These are phyloP conservation scores for Azolla pinnata DNA, from an alignment of 75 land plant species.

Conservation along the genomic window DNA sequence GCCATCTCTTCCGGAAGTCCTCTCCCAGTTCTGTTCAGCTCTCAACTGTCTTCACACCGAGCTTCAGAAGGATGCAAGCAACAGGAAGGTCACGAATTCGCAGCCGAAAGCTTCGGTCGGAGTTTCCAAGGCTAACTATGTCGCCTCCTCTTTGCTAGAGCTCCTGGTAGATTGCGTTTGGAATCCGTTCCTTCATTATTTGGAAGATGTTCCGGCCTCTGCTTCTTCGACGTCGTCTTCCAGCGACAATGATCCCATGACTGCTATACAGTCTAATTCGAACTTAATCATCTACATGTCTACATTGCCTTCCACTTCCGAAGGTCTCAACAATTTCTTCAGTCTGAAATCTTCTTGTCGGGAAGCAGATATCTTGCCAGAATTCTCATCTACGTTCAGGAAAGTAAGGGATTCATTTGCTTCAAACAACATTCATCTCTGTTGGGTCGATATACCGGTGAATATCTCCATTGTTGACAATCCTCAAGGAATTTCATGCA, in stretches of 20 bases:
- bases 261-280: constrained; percentile 12
- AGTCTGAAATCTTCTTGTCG: constrained; percentile 11
- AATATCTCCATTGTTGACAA: constrained; percentile 2
- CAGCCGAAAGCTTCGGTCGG: background rate
- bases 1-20: constrained; percentile 15
- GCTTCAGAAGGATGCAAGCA: constrained; percentile 4
- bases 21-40: constrained; percentile 2
- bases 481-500: background rate
- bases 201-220: constrained; percentile 9
- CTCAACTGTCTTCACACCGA: constrained; percentile 5
- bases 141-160: constrained; percentile 45
- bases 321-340: constrained; percentile 24
- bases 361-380: constrained; percentile 10
- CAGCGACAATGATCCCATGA: background rate
- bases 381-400: constrained; percentile 29
- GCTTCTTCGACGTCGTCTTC: too few relatives aligned
- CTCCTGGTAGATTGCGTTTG: constrained; percentile 54
- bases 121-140: constrained; percentile 5
- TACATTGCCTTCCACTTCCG: constrained; percentile 11
- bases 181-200: constrained; percentile 27
- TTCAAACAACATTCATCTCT: constrained; percentile 39
- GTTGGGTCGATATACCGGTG: constrained; percentile 57
- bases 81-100: too few relatives aligned
- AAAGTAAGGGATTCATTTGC: constrained; percentile 30
- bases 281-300: constrained; percentile 65